Conservation (phyloP, 495 filamentous ascomycete species). For the Hypoxylon subgilvum region DNA sequence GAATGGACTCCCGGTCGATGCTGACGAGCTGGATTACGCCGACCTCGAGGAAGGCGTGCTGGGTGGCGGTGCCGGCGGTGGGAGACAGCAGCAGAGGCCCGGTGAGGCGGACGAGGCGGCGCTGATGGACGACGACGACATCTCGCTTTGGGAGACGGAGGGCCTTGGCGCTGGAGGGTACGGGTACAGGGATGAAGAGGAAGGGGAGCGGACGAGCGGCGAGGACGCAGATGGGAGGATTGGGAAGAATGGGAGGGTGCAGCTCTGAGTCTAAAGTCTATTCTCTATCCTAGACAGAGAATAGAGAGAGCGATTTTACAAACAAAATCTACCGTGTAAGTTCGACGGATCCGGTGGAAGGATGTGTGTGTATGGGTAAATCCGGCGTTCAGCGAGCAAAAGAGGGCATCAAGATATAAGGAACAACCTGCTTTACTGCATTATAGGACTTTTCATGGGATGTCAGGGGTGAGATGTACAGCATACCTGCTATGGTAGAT, state of each 20-base stretch:
- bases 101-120: conserved; percentile 51
- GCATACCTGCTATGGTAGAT: conserved; percentile 13
- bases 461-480: conserved; percentile 13
- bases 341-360: too few species aligned
- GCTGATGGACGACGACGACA: conserved; percentile 65
- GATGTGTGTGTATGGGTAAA: too few species aligned
- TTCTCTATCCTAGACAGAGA: too few species aligned
- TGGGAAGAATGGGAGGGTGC: conserved; percentile 10
- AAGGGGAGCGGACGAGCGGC: too few species aligned
- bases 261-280: conserved; percentile 2
- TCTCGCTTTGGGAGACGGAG: conserved; percentile 60
- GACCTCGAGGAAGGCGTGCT: conserved; percentile 35
- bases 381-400: conserved; percentile 17
- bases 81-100: conserved; percentile 17
- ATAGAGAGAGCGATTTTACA: too few species aligned
- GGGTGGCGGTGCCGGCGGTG: conserved; percentile 30
- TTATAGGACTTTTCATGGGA: conserved; percentile 17
- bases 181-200: conserved; percentile 49
- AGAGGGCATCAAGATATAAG: conserved; percentile 15
- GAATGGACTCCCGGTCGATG: conserved; percentile 16
- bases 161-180: conserved; percentile 50
- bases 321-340: too few species aligned
- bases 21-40: conserved; percentile 41
- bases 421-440: conserved; percentile 15
- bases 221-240: neutral